Percentiles rank a stretch among this genome's conserved stretches.
phyloP scores from a whole-genome alignment of 306 rosid genomes.

The Vigna mungo region DNA sequence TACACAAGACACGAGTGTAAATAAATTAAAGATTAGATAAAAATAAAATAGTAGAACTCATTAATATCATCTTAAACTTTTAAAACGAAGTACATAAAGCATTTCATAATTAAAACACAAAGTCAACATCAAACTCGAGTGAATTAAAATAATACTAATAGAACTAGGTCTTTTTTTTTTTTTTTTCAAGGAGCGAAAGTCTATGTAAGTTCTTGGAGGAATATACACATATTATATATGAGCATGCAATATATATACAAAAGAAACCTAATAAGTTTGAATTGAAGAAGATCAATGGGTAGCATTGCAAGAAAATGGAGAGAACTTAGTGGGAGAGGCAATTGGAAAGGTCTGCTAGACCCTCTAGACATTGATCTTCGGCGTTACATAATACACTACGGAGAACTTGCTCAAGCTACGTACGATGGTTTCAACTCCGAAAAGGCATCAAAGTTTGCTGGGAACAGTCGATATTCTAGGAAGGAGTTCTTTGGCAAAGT shows the following conservation, averaged over 20 bases:
- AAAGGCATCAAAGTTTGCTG: slow-evolving; percentile 57
- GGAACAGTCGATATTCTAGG: slow-evolving; percentile 57
- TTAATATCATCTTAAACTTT: too few species aligned
- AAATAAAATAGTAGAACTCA: too few species aligned
- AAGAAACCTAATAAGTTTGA: background rate
- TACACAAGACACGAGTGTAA: too few species aligned
- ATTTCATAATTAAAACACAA: too few species aligned
- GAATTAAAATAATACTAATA: background rate
- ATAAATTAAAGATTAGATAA: too few species aligned
- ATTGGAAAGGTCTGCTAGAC: slow-evolving; percentile 66
- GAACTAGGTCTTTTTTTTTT: background rate
- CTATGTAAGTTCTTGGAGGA: background rate
- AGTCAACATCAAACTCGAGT: too few species aligned
- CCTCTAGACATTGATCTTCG: slow-evolving; percentile 77
- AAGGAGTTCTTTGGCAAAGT: slow-evolving; percentile 64
- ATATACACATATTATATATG: background rate
- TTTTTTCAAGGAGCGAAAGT: background rate
- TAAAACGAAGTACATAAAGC: too few species aligned
- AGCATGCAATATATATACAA: background rate
- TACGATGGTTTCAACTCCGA: slow-evolving; percentile 75
- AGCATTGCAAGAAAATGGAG: slow-evolving; percentile 41
- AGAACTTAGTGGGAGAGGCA: slow-evolving; percentile 57
- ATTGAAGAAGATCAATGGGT: slow-evolving; percentile 7
- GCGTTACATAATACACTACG: slow-evolving; percentile 64
- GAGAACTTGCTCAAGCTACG: slow-evolving; percentile 69